Evolutionary conservation across 768 basidiomycete species (phyloP), one percentile per base, ranked within the genome.

Genomic region (Calocybe gangraenosa): DNA sequence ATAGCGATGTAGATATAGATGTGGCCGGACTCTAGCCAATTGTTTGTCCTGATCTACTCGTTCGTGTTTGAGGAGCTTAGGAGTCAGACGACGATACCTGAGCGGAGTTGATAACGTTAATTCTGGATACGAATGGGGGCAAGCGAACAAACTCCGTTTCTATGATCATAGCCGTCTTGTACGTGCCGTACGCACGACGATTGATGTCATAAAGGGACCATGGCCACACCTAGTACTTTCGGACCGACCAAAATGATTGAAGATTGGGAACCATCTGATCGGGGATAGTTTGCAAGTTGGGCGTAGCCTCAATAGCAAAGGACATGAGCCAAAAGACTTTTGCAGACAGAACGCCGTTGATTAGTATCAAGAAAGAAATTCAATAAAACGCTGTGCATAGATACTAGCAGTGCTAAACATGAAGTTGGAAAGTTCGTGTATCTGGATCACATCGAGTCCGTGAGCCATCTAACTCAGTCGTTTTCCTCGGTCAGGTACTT

Each of bases 401-500:
- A 35, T 41, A 51, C 25, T 20, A 20, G 43, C 22, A 31, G 18
- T 25, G 43, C 28, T 38, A 42, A 40, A 32, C 37, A 44, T 22
- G 25, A 19, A 37, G 25, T 15, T 32, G 37, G 15, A 19, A 28
- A 28, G 25, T n/a, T n/a, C n/a, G n/a, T 28, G 25, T 28, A 5
- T 28, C 5, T 28, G 20, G n/a, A 14, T 20, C 18, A 23, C 11
- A 20, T 19, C 31, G 25, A 17, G 14, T 7, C 31, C 35, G 7
- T 21, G 18, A 25, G 39, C 21, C 21, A 20, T 19, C 36, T 18
- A 20, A n/a, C 19, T 50, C 23, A 38, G 33, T 38, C 17, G 32
- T n/a, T 47, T 42, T 58, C 56, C 40, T 44, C 48, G 7, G 42
- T 65, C 49, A 81, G 61, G 40, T 51, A 64, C 31, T 56, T 59